Base-by-base conservation (phyloP, 2,329 filamentous ascomycete species). In the Orbilia brochopaga region DNA sequence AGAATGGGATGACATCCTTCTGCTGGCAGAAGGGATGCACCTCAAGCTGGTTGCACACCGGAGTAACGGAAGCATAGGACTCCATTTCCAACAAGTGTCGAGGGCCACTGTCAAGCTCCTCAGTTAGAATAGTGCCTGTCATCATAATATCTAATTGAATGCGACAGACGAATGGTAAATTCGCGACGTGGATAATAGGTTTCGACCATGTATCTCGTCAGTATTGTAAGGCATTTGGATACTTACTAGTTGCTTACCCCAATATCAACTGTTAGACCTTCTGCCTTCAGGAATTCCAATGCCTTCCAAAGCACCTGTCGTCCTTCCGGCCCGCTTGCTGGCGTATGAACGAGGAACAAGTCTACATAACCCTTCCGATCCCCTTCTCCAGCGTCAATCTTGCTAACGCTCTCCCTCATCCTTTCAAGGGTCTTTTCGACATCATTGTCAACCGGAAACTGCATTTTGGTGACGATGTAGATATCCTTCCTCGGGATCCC, bases 11-110 rank as follows among this genome's bases (percentile, higher is more conserved):
- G 73, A 94, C 91, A 46, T 84, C 83, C 0, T 81, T 83, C 59
- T 88, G 85, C 1, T 89, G 91, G 78, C 92, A 91, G 84, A 92
- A 94, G 0, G 90, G 90, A 73, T 93, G 90, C 0, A 92, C 85
- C 78, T 93, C 89, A 75, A 92, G 88, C 80, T 94, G 91, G 76
- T 93, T 93, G 61, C 93, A 85, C 0, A 86, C 85, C 0, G 90
- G 90, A 8, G 81, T 57, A 15, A 40, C 30, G 37, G 57, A 62
- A 11, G 65, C 5, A 37, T 69, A 69, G 11, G 44, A 37, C 1
- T 27, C 8, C 65, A 62, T 69, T 51, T 69, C 57, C 13, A 53
- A 46, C 6, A 69, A 52, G 19, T 69, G 65, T 10, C 61, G 27
- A 30, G 32, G 48, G 10, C 65, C 58, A 48, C 65, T 69, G 8